These are phyloP conservation scores for Talaromyces amestolkiae DNA, from an alignment of 2,329 filamentous ascomycete genomes.

Conservation along the genomic window DNA sequence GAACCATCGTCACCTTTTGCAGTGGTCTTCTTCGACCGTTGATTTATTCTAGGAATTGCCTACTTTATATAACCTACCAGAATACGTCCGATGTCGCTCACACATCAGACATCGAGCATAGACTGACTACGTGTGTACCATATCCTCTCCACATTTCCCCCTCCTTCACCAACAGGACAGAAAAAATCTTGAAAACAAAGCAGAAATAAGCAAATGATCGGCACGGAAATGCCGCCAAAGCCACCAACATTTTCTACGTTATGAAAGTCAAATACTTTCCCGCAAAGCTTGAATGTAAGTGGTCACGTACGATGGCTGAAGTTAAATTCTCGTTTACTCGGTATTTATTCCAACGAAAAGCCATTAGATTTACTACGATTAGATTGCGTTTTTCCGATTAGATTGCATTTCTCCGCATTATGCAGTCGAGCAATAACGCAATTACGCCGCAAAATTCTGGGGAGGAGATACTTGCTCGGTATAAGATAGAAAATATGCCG, in stretches of 20 bases:
- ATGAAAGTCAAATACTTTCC: neutral
- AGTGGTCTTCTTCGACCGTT: neutral
- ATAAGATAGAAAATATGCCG: neutral
- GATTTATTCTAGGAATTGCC: neutral
- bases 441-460: neutral
- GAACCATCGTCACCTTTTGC: neutral
- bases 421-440: neutral
- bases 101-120: neutral
- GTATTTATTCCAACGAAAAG: neutral
- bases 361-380: neutral
- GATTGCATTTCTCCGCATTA: neutral
- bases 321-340: neutral
- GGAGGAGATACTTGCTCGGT: no score
- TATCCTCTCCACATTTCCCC: slow-evolving; percentile 1
- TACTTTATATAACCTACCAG: neutral
- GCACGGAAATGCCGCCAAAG: neutral
- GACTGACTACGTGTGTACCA: neutral
- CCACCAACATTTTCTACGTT: neutral
- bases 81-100: neutral
- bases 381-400: neutral
- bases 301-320: neutral
- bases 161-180: neutral
- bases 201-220: slow-evolving; percentile 4
- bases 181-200: neutral
- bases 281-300: neutral